Evolutionary conservation across 2,329 filamentous ascomycete species (phyloP).

Genomic region (Fusarium cicatricum): DNA sequence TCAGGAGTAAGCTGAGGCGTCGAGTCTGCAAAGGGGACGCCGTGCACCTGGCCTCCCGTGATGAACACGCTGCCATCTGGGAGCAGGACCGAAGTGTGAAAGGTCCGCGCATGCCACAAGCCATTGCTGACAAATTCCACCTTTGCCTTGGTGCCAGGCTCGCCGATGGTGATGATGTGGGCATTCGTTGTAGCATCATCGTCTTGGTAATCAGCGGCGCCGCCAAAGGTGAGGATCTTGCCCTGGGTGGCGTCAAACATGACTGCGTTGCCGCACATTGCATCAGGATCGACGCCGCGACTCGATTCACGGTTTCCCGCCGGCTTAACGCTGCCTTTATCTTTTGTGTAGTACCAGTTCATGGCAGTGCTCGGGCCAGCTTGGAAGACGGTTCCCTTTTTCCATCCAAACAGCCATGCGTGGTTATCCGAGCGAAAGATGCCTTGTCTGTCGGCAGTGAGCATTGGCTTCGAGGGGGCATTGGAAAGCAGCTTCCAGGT

Average conservation of each 20-base stretch:
- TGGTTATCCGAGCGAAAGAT: constrained; percentile 51
- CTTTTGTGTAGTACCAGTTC: constrained; percentile 62
- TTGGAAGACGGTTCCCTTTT: constrained; percentile 59
- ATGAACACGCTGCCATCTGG: constrained; percentile 60
- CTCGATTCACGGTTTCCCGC: constrained; percentile 39
- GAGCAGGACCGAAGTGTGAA: constrained; percentile 56
- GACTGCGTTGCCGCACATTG: constrained; percentile 64
- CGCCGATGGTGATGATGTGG: constrained; percentile 58
- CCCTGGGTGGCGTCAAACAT: constrained; percentile 67
- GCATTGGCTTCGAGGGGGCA: constrained; percentile 55
- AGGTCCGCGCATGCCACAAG: constrained; percentile 47
- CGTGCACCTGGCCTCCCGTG: constrained; percentile 49
- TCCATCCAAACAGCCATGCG: constrained; percentile 47
- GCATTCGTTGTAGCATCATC: constrained; percentile 53
- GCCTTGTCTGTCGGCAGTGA: constrained; percentile 59
- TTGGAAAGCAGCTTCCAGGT: constrained; percentile 36
- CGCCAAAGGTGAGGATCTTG: constrained; percentile 63
- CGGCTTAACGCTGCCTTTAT: constrained; percentile 29
- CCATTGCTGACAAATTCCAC: constrained; percentile 15
- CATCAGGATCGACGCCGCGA: constrained; percentile 51
- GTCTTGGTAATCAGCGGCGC: constrained; percentile 56
- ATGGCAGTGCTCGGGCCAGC: constrained; percentile 60
- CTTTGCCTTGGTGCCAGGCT: not conserved
- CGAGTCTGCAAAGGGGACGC: constrained; percentile 25
- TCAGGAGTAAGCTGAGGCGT: constrained; percentile 22